Conservation (phyloP, 2,329 filamentous ascomycete species). For the Epichloe brachyelytri region DNA sequence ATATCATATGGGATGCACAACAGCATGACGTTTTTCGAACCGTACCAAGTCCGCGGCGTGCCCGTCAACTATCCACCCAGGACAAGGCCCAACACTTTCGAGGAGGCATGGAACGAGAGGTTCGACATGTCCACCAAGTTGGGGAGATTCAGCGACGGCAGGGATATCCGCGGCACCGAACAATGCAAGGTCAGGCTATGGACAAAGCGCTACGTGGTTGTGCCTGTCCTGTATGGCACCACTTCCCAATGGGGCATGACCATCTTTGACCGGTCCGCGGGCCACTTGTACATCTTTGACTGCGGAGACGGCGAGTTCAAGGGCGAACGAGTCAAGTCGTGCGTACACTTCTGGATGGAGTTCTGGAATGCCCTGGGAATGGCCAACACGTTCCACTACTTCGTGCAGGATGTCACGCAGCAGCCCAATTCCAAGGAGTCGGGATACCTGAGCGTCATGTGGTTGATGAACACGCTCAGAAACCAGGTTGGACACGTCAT, state of each 20-base stretch:
- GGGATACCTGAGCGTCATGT: conserved; percentile 6
- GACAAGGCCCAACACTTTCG: neutral
- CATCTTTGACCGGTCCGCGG: conserved; percentile 10
- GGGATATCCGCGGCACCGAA: neutral
- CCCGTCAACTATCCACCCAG: neutral
- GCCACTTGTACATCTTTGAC: conserved; percentile 12
- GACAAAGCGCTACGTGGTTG: conserved; percentile 8
- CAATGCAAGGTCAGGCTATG: conserved; percentile 2
- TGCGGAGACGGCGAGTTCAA: conserved; percentile 2
- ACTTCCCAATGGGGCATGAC: conserved; percentile 11
- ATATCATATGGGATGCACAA: conserved; percentile 11
- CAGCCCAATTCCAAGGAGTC: conserved; percentile 6
- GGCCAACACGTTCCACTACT: conserved; percentile 10
- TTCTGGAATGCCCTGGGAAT: conserved; percentile 10
- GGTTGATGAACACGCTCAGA: conserved; percentile 10
- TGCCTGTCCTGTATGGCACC: conserved; percentile 6
- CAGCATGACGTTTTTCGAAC: conserved; percentile 5
- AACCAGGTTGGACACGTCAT: conserved; percentile 8
- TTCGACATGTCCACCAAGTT: conserved; percentile 3
- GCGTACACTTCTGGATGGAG: conserved; percentile 10
- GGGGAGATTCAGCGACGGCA: conserved; percentile 3
- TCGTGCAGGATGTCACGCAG: conserved; percentile 4
- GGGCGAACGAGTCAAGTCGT: conserved; percentile 7
- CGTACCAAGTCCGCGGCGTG: conserved; percentile 4
- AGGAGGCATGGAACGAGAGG: conserved; percentile 1